These are phyloP conservation scores for Cubamyces sp. DNA, from an alignment of 768 basidiomycete genomes.

Conservation along the genomic window DNA sequence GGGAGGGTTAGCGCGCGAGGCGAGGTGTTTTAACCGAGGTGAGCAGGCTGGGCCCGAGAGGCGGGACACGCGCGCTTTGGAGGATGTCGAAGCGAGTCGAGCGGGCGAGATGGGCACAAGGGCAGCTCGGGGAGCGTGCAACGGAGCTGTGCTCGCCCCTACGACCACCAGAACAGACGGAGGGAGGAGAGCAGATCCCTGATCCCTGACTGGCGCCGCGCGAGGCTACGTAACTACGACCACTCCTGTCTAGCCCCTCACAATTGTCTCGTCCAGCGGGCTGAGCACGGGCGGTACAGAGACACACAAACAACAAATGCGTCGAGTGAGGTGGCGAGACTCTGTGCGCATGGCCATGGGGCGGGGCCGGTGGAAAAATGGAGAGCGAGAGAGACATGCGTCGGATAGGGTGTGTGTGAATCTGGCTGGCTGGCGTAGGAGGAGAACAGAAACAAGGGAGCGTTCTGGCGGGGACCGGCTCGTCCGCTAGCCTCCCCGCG, in stretches of 20 bases:
- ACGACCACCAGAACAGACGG: background rate
- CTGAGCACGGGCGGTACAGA: background rate
- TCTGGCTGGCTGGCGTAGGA: background rate
- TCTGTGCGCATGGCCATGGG: background rate
- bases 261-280: constrained; percentile 1
- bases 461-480: constrained; percentile 3
- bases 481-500: background rate
- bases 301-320: background rate
- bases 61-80: constrained; percentile 21
- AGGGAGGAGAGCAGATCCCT: background rate
- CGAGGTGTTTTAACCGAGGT: constrained; percentile 15
- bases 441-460: constrained; percentile 4
- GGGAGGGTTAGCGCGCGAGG: constrained; percentile 16
- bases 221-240: background rate
- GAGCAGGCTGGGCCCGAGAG: constrained; percentile 12
- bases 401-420: background rate
- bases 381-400: background rate
- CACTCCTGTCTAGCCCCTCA: background rate
- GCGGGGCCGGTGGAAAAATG: background rate
- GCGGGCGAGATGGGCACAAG: constrained; percentile 8
- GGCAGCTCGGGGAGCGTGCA: constrained; percentile 19
- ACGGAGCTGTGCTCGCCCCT: constrained; percentile 6
- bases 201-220: background rate
- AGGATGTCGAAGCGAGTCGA: background rate
- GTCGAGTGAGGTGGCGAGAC: background rate